Conservation (phyloP, 495 filamentous ascomycete genomes). For the Baudoinia panamericana region DNA sequence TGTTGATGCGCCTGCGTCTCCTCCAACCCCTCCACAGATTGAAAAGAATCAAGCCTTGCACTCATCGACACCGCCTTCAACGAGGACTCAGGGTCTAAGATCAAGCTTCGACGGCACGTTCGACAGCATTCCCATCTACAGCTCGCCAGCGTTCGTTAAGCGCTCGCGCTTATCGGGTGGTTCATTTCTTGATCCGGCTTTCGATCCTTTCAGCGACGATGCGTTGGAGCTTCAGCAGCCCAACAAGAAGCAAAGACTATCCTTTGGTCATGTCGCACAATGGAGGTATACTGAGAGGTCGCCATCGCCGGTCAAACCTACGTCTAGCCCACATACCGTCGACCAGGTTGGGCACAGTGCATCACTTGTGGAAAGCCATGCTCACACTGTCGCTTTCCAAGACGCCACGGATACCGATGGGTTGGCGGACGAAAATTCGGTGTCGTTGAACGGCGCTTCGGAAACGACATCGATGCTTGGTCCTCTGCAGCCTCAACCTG, state of each 20-base stretch:
- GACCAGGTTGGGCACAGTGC: too few species aligned
- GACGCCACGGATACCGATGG: too few species aligned
- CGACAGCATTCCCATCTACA: slow-evolving; percentile 6
- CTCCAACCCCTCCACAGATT: background rate
- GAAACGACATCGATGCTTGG: too few species aligned
- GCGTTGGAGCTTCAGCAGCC: slow-evolving; percentile 48
- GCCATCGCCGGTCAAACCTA: slow-evolving; percentile 45
- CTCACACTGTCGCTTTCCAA: too few species aligned
- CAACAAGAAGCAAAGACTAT: slow-evolving; percentile 54
- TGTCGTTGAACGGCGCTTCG: too few species aligned
- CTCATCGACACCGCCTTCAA: slow-evolving; percentile 7
- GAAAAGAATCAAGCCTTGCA: background rate
- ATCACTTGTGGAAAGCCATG: too few species aligned
- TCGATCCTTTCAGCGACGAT: slow-evolving; percentile 59
- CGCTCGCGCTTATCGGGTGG: slow-evolving; percentile 48
- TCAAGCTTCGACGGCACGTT: background rate
- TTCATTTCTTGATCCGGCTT: slow-evolving; percentile 42
- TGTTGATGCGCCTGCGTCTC: slow-evolving; percentile 7
- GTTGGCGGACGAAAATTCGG: too few species aligned
- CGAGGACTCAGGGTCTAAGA: background rate
- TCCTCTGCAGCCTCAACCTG: too few species aligned
- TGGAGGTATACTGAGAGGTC: slow-evolving; percentile 63
- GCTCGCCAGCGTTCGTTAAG: slow-evolving; percentile 65
- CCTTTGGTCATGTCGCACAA: slow-evolving; percentile 49
- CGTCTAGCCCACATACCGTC: background rate